Conservation (phyloP, 2,329 filamentous ascomycete genomes). For the Trichoderma brevicompactum region DNA sequence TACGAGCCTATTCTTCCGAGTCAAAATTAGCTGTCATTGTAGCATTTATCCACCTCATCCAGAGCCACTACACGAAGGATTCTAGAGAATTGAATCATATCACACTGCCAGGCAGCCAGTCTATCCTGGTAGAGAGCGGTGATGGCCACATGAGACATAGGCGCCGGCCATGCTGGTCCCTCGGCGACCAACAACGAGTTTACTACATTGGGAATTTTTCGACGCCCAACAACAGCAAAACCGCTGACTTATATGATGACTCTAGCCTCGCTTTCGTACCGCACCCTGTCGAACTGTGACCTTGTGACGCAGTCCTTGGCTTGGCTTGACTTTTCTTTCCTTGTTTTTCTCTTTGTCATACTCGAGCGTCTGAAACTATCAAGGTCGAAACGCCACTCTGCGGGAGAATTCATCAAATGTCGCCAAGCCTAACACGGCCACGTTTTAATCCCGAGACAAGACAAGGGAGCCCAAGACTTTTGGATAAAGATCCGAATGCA, state of each 20-base stretch:
- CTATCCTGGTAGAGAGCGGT: neutral
- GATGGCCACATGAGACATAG: conserved; percentile 16
- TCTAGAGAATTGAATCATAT: conserved; percentile 2
- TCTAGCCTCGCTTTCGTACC: conserved; percentile 21
- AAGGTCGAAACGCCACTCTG: neutral
- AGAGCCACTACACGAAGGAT: conserved; percentile 8
- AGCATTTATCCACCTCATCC: neutral
- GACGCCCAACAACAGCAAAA: conserved; percentile 11
- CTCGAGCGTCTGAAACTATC: neutral
- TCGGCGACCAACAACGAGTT: conserved; percentile 15
- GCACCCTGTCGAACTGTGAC: conserved; percentile 24
- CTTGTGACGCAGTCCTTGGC: conserved; percentile 17
- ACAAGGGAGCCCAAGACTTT: neutral
- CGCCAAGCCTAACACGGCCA: conserved; percentile 9
- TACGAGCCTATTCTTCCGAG: neutral
- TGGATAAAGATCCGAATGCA: neutral
- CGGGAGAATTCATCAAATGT: neutral
- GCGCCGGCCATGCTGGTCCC: conserved; percentile 8
- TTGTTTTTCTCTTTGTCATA: conserved; percentile 11
- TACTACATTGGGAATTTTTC: conserved; percentile 1
- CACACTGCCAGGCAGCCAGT: neutral
- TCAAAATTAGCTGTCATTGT: neutral
- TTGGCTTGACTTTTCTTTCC: neutral
- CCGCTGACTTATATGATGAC: neutral
- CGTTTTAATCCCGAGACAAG: conserved; percentile 18